Conservation (phyloP, 2,329 filamentous ascomycete species). For the Penicillium griseofulvum region DNA sequence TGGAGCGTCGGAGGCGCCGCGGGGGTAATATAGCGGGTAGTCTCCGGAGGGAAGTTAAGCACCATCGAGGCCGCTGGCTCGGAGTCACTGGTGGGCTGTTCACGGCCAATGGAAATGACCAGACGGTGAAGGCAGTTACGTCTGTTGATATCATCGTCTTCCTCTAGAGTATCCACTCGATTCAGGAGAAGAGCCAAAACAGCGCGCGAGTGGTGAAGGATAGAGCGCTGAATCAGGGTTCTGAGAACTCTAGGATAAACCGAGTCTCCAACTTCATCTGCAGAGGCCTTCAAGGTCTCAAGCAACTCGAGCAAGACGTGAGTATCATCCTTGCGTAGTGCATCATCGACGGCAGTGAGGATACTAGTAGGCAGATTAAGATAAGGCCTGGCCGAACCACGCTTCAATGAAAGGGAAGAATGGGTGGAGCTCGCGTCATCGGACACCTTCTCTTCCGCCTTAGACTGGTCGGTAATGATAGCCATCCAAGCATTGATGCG, state of each 20-base stretch:
- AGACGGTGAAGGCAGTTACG: constrained; percentile 91
- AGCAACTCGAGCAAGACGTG: constrained; percentile 51
- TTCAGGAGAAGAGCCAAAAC: constrained; percentile 71
- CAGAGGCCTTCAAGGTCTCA: constrained; percentile 55
- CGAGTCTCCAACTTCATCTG: constrained; percentile 58
- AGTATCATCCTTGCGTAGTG: constrained; percentile 41
- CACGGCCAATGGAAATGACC: constrained; percentile 85
- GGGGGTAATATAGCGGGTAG: constrained; percentile 74
- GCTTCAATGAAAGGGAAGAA: constrained; percentile 68
- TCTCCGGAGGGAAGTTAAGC: constrained; percentile 52
- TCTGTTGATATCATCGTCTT: constrained; percentile 88
- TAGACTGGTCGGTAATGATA: constrained; percentile 50
- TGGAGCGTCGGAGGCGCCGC: constrained; percentile 65
- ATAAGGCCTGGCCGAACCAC: constrained; percentile 71
- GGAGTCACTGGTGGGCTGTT: constrained; percentile 56
- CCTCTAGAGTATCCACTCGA: constrained; percentile 70
- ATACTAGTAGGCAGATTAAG: constrained; percentile 65
- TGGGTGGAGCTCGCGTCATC: constrained; percentile 72
- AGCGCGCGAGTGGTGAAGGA: constrained; percentile 68
- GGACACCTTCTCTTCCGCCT: constrained; percentile 68
- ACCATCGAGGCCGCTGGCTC: constrained; percentile 55
- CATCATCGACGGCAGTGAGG: constrained; percentile 43
- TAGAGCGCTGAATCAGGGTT: constrained; percentile 49
- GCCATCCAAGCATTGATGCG: constrained; percentile 90
- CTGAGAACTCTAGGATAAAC: constrained; percentile 62